Evolutionary conservation across 31 red algal species (phyloP).

Genomic region (Porphyra umbilicalis): DNA sequence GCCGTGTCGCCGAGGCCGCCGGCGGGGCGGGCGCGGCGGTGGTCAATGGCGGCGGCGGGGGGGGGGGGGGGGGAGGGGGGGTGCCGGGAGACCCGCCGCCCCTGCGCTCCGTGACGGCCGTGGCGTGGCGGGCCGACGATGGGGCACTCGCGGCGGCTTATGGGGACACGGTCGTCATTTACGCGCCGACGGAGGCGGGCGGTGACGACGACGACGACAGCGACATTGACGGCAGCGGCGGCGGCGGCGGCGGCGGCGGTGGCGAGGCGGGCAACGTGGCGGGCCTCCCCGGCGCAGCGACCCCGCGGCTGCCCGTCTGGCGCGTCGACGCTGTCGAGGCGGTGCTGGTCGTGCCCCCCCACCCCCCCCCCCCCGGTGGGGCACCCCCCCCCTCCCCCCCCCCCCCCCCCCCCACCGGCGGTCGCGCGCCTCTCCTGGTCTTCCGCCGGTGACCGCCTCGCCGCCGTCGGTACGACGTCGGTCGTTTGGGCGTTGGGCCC

Average conservation of each 20-base stretch:
- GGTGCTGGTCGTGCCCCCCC: not conserved
- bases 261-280: too few species aligned
- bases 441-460: not conserved
- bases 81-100: not conserved
- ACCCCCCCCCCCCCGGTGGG: too few species aligned
- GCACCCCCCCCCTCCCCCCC: too few species aligned
- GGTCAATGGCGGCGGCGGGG: too few species aligned
- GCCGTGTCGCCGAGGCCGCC: too few species aligned
- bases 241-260: not conserved
- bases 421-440: not conserved
- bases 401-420: not conserved
- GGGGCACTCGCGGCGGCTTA: conserved; percentile 42
- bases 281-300: too few species aligned
- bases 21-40: not conserved
- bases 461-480: not conserved
- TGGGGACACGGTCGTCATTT: conserved; percentile 48
- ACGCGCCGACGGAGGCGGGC: conserved; percentile 1
- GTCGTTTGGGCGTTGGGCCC: not conserved
- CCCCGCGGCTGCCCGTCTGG: not conserved
- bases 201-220: too few species aligned
- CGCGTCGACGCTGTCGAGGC: not conserved
- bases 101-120: conserved; percentile 3
- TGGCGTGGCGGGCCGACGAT: conserved; percentile 45
- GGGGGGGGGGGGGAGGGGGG: not conserved
- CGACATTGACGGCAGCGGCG: not conserved